Base-by-base conservation (phyloP, 495 filamentous ascomycete genomes). In the Podospora didyma region DNA sequence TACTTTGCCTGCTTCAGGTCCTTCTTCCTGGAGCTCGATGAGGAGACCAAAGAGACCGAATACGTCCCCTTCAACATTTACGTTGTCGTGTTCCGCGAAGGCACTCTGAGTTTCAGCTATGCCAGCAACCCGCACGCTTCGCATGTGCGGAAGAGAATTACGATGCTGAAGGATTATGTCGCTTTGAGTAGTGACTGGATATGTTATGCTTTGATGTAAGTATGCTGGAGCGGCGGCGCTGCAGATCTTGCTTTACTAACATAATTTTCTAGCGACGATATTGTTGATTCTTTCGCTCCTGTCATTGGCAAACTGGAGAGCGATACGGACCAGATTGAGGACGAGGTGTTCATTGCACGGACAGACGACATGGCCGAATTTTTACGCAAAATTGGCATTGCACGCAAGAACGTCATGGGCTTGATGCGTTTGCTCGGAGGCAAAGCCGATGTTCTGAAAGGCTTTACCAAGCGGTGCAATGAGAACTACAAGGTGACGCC, bases 1-100 rank as follows among this genome's bases (percentile, higher is more conserved):
- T 98, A 98, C 67, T 96, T 98, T 65, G 90, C 96, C 50, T 96
- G 89, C 69, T 98, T 97, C 81, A 86, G 93, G 26, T 95, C 90
- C 1, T 98, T 97, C 72, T 88, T 81, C 57, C 69, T 78, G 2
- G 74, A 79, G 35, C 44, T 74, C 17, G 75, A 77, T 39, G 90
- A 92, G 57, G 74, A 85, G 61, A 91, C 95, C 62, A 86, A 88
- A 58, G 80, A 81, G 7, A 86, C 79, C 58, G 92, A 96, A 62
- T 82, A 94, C 66, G 89, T 96, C 52, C 93, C 95, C 0, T 88
- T 96, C 68, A 96, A 97, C 70, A 86, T 96, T 58, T 98, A 97
- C 63, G 92, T 96, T 62, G 86, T 97, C 12, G 94, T 98, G 17
- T 98, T 97, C 79, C 88, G 94, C 26, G 90, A 97, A 73, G 95